Evolutionary conservation across 257 asterid genomes (phyloP), one percentile per base, ranked within the genome.

Genomic region (Jaltomata sinuosa): DNA sequence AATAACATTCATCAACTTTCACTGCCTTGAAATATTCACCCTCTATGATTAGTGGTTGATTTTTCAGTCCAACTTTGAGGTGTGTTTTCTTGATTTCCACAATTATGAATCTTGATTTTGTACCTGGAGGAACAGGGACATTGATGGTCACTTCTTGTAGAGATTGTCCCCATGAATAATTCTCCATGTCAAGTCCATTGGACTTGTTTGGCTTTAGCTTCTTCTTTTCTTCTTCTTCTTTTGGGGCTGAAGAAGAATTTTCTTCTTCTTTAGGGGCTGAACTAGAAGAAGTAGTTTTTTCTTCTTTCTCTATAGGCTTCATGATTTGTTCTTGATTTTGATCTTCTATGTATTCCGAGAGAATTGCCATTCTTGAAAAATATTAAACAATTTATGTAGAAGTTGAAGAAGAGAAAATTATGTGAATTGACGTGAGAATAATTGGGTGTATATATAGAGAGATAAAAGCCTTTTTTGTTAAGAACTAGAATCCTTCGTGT

Each of bases 121-220:
- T 62, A 29, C 71, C 92, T 25, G 85, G 59, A 6, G 90, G 97
- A 25, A 93, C 95, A 69, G 94, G 93, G 61, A 93, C 91, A 62
- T 85, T 87, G 47, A 94, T 85, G 87, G 83, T 91, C 74, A 92
- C 97, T 87, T 94, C 98, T 87, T 91, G 94, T 29, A 93, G 85
- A 53, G 97, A 87, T 72, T 94, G 97, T 79, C 86, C 65, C 98
- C 98, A 94, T 34, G 95, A 91, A 84, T 93, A 91, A 1, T 87
- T 89, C 15, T 94, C 93, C 92, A 94, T 79, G 83, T 94, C 97
- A 83, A 94, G 94, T 38, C 97, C 98, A 81, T 93, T 94, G 49
- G 82, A 87, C 36, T 80, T 87, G 89, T 92, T 94, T 55, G 97
- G 98, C 36, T 25, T 61, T 61, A 61, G 69, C 2, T 61, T 61